phyloP scores from a whole-genome alignment of 805 yeast species.

The Scheffersomyces ergatensis region DNA sequence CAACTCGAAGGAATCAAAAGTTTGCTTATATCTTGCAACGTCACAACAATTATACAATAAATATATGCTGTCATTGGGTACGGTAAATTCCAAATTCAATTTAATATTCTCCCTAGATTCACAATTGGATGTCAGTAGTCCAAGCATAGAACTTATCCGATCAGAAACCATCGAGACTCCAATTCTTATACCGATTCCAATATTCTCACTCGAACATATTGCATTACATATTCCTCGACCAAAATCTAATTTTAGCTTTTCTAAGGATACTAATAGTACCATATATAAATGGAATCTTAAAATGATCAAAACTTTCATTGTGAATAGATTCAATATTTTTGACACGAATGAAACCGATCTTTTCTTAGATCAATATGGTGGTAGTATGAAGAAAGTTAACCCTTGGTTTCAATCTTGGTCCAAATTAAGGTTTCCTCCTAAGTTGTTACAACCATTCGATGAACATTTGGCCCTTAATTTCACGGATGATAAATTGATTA shows the following conservation, averaged over 20 bases:
- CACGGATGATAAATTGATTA: slow-evolving; percentile 23
- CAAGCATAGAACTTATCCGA: slow-evolving; percentile 34
- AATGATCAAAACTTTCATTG: slow-evolving; percentile 24
- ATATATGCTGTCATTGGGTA: slow-evolving; percentile 17
- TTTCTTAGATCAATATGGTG: slow-evolving; percentile 24
- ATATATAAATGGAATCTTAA: slow-evolving; percentile 30
- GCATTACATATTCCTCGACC: slow-evolving; percentile 20
- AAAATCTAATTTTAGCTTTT: slow-evolving; percentile 8
- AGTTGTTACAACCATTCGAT: slow-evolving; percentile 17
- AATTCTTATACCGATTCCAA: slow-evolving; percentile 32
- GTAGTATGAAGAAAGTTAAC: slow-evolving; percentile 18
- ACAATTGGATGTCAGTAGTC: slow-evolving; percentile 27
- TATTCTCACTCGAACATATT: slow-evolving; percentile 33
- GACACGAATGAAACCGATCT: slow-evolving; percentile 14
- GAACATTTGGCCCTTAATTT: slow-evolving; percentile 14
- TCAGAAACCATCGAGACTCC: slow-evolving; percentile 21
- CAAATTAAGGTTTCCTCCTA: slow-evolving; percentile 10
- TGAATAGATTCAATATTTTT: slow-evolving; percentile 25
- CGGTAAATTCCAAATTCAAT: slow-evolving; percentile 18
- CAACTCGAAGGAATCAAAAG: slow-evolving; percentile 4
- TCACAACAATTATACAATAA: slow-evolving; percentile 34
- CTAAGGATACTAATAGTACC: slow-evolving; percentile 15
- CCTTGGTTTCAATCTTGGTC: slow-evolving; percentile 28
- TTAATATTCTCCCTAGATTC: slow-evolving; percentile 37
- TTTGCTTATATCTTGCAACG: slow-evolving; percentile 27